phyloP scores from a whole-genome alignment of 2,329 filamentous ascomycete species.

The Colletotrichum sp. region DNA sequence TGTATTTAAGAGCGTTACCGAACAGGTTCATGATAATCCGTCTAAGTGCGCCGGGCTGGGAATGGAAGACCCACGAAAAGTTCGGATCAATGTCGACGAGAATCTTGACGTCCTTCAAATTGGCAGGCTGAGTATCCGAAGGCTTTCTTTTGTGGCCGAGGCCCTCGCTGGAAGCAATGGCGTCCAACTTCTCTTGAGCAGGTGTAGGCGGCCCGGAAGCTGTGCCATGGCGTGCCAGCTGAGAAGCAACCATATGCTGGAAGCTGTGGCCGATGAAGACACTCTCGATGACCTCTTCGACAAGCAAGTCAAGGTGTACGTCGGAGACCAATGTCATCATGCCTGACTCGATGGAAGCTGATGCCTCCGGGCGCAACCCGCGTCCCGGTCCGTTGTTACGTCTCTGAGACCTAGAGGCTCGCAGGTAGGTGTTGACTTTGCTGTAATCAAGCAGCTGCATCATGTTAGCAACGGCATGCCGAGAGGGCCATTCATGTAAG shows the following conservation, averaged over 20 bases:
- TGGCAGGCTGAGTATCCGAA: slow-evolving; percentile 22
- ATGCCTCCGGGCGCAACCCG: neutral
- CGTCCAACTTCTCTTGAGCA: slow-evolving; percentile 18
- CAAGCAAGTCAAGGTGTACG: slow-evolving; percentile 36
- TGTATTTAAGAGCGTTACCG: slow-evolving; percentile 60
- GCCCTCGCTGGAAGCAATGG: slow-evolving; percentile 17
- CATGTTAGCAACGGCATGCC: neutral
- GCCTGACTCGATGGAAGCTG: slow-evolving; percentile 20
- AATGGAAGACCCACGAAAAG: slow-evolving; percentile 55
- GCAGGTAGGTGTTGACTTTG: slow-evolving; percentile 48
- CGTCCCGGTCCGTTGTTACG: slow-evolving; percentile 23
- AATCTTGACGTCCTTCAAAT: slow-evolving; percentile 33
- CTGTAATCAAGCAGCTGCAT: slow-evolving; percentile 48
- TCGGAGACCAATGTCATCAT: slow-evolving; percentile 34
- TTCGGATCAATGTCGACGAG: slow-evolving; percentile 54
- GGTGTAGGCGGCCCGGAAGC: slow-evolving; percentile 16
- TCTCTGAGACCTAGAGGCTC: slow-evolving; percentile 16
- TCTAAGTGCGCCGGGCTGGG: slow-evolving; percentile 54
- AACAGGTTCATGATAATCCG: slow-evolving; percentile 61
- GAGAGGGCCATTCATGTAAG: rapidly evolving
- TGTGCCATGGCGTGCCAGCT: slow-evolving; percentile 33
- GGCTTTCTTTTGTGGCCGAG: neutral
- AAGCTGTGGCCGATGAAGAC: slow-evolving; percentile 43
- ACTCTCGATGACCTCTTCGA: slow-evolving; percentile 45
- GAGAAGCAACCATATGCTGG: slow-evolving; percentile 31